These are phyloP conservation scores for Lepidium sativum DNA, from an alignment of 345 rosid species.

Conservation along the genomic window DNA sequence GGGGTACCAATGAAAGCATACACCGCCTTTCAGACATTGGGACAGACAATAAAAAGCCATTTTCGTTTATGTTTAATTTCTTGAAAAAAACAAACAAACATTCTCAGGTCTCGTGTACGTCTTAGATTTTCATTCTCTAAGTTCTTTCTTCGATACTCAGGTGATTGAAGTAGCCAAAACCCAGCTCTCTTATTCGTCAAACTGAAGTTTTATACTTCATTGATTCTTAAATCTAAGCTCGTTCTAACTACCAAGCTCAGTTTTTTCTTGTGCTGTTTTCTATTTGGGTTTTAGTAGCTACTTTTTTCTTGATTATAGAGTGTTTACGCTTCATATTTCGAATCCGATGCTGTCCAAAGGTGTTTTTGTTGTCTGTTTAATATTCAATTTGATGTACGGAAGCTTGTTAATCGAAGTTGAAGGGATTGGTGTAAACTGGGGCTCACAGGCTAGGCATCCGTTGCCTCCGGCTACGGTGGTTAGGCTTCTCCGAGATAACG, in stretches of 20 bases:
- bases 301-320: not conserved
- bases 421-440: conserved; percentile 70
- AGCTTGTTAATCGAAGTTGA: conserved; percentile 4
- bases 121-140: conserved; percentile 4
- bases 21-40: conserved; percentile 21
- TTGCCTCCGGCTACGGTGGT: conserved; percentile 52
- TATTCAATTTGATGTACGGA: conserved; percentile 6
- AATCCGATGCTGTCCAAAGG: conserved; percentile 17
- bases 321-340: not conserved
- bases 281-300: not conserved
- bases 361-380: conserved; percentile 3
- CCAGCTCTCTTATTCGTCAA: conserved; percentile 14
- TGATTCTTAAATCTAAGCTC: conserved; percentile 9
- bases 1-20: conserved; percentile 11
- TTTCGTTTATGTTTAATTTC: conserved; percentile 18
- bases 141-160: not conserved
- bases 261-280: not conserved
- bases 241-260: no score
- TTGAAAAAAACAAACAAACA: not conserved
- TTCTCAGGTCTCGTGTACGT: conserved; percentile 12
- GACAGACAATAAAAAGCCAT: conserved; percentile 22
- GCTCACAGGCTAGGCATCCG: conserved; percentile 55
- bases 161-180: not conserved
- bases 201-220: conserved; percentile 6
- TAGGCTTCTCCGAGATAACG: conserved; percentile 46